Base-by-base conservation (phyloP, 345 rosid species). In the Linum usitatissimum region DNA sequence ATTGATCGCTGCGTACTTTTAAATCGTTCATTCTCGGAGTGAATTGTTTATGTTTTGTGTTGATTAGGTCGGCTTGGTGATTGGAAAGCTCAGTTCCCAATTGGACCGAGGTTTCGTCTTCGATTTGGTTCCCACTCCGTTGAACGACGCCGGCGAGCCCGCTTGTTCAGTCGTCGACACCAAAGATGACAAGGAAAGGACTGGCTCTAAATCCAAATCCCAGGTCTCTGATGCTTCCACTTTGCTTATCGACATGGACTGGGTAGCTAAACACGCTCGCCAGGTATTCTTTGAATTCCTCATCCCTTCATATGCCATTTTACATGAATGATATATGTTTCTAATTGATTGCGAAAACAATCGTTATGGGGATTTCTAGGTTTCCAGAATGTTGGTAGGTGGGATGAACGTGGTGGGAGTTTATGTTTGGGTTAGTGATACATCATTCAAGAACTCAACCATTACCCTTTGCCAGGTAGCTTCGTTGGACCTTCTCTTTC, bases 221-320 rank as follows among this genome's bases (percentile, higher is more conserved):
- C 89, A 77, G 77, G 53, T 75, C 0, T 64, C 83, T 0, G 96
- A 88, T 79, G 75, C 83, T 17, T 73, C 87, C 61, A 76, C 90
- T 38, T 18, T 92, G 70, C 45, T 55, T 14, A 74, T 92, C 15
- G 98, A 89, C 72, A 73, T 63, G 15, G 96, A 87, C 30, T 92
- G 98, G 98, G 84, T 89, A 3, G 88, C 95, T 0, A 97, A 92
- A 73, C 98, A 92, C 60, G 93, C 96, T 30, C 85, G 90, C 21
- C 95, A 92, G 87, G 98, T 92, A 53, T 18, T 17, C 18, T 19
- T 15, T 4, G 17, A 19, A 36, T 31, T 60, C 30, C 21, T 23
- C 54, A 18, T 17, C 65, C 51, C 34, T n/a, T 59, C 9, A 36
- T 18, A 7, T 3, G 12, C n/a, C 8, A 5, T 53, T 59, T 34